Evolutionary conservation across 495 filamentous ascomycete genomes (phyloP).

Genomic region (Pyrenopolyporus hunteri): DNA sequence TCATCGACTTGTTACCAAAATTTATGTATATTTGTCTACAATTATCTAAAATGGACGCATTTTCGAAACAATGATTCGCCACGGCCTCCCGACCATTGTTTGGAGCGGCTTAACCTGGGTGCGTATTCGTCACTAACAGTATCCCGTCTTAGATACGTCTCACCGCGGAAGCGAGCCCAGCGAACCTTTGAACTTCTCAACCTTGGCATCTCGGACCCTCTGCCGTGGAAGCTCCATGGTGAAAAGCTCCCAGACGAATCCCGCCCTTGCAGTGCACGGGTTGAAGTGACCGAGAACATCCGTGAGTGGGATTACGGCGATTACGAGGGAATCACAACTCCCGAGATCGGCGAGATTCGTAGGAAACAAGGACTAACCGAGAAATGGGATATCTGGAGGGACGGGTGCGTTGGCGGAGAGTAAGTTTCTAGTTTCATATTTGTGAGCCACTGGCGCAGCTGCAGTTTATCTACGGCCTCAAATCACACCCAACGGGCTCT

Average conservation of each 20-base stretch:
- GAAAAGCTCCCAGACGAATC: slow-evolving; percentile 36
- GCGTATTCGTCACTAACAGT: neutral
- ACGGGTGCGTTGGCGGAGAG: slow-evolving; percentile 76
- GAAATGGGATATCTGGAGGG: slow-evolving; percentile 82
- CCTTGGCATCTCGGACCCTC: slow-evolving; percentile 49
- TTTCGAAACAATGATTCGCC: neutral
- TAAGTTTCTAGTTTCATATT: slow-evolving; percentile 41
- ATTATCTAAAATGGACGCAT: neutral
- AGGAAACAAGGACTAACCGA: slow-evolving; percentile 62
- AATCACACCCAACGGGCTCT: neutral
- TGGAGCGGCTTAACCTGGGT: neutral
- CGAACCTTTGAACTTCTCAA: slow-evolving; percentile 86
- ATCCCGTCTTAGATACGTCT: slow-evolving; percentile 67
- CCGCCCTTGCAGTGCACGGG: slow-evolving; percentile 52
- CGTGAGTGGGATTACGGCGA: slow-evolving; percentile 96
- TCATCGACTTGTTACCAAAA: no score
- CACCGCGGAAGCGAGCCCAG: slow-evolving; percentile 84
- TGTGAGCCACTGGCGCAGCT: neutral
- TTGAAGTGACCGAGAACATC: slow-evolving; percentile 77
- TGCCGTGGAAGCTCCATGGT: slow-evolving; percentile 56
- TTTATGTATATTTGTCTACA: no score
- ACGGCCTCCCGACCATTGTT: neutral
- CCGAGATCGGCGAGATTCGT: slow-evolving; percentile 68
- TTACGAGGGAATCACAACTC: slow-evolving; percentile 87
- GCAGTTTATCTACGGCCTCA: neutral